Conservation (phyloP, 345 rosid genomes). For the Corymbia maculata region DNA sequence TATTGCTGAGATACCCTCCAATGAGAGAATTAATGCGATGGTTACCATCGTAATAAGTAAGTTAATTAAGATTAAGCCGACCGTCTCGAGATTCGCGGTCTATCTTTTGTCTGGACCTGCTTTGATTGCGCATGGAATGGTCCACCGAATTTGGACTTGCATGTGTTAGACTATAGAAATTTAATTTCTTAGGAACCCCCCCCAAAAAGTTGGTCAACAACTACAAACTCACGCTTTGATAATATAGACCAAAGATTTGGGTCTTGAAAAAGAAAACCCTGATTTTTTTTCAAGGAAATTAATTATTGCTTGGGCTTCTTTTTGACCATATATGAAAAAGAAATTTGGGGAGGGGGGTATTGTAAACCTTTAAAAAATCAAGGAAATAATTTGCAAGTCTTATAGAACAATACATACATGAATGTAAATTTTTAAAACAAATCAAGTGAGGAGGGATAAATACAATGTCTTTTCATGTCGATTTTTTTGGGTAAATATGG, state of each 20-base stretch:
- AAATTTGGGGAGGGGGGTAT: background rate
- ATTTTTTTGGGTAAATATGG: background rate
- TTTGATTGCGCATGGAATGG: background rate
- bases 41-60: background rate
- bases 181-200: background rate
- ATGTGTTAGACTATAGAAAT: background rate
- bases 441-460: background rate
- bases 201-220: background rate
- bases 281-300: background rate
- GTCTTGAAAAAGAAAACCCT: background rate
- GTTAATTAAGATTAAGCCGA: background rate
- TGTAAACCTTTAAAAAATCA: background rate
- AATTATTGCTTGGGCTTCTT: background rate
- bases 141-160: background rate
- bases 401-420: background rate
- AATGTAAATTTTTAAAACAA: background rate
- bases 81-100: background rate
- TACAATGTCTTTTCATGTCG: background rate
- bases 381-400: background rate
- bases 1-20: background rate
- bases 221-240: background rate
- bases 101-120: background rate
- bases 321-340: background rate
- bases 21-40: background rate
- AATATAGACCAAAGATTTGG: background rate